phyloP scores from a whole-genome alignment of 1,284 basidiomycete species.

The Porodaedalea pini region DNA sequence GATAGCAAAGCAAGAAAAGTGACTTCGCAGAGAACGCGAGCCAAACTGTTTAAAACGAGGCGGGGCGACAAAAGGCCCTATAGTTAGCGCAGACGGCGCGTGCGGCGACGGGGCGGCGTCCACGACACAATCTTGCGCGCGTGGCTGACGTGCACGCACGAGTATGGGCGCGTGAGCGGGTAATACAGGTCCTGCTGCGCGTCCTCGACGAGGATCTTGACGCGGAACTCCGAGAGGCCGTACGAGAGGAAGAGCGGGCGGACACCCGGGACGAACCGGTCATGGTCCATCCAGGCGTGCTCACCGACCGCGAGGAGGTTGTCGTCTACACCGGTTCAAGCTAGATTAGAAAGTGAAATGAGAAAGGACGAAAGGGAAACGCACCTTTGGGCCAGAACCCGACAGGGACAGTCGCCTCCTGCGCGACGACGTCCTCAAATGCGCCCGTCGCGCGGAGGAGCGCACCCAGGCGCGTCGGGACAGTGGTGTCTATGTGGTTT shows the following conservation, averaged over 20 bases:
- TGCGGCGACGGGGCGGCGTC: slow-evolving; percentile 12
- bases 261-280: slow-evolving; percentile 57
- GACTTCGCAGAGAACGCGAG: not conserved
- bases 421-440: slow-evolving; percentile 49
- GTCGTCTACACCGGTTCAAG: slow-evolving; percentile 27
- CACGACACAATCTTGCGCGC: slow-evolving; percentile 41
- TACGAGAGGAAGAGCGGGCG: slow-evolving; percentile 53
- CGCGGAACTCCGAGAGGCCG: slow-evolving; percentile 48
- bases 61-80: not conserved
- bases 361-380: slow-evolving; percentile 19
- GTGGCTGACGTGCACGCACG: slow-evolving; percentile 55
- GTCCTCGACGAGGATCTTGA: slow-evolving; percentile 50
- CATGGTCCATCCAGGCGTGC: slow-evolving; percentile 66
- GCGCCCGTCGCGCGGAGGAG: slow-evolving; percentile 42
- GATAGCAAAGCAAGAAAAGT: not conserved
- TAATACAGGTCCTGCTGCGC: slow-evolving; percentile 65
- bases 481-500: slow-evolving; percentile 52
- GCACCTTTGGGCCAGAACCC: slow-evolving; percentile 58
- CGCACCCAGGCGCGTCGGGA: slow-evolving; percentile 48
- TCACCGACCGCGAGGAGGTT: slow-evolving; percentile 56
- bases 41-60: not conserved
- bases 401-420: slow-evolving; percentile 53
- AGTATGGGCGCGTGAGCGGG: slow-evolving; percentile 47
- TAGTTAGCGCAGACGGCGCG: slow-evolving; percentile 1
- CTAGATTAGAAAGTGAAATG: not conserved